Conservation (phyloP, 2,329 filamentous ascomycete genomes). For the Truncatella angustata region DNA sequence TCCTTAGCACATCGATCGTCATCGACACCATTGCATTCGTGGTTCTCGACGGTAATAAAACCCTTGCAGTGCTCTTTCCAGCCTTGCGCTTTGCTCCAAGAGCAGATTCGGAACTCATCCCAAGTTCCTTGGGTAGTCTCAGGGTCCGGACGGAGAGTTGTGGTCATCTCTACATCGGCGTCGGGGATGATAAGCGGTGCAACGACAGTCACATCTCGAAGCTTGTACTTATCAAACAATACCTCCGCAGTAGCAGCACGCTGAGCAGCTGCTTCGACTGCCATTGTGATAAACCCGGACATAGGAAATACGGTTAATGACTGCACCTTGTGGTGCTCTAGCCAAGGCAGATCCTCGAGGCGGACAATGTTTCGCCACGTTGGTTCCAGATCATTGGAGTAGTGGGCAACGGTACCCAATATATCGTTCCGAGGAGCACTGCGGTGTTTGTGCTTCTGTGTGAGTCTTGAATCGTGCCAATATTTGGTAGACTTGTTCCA, state of each 20-base stretch:
- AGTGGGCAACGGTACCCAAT: conserved; percentile 42
- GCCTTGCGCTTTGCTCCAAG: conserved; percentile 47
- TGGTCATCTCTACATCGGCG: conserved; percentile 48
- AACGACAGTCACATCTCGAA: conserved; percentile 45
- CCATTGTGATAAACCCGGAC: conserved; percentile 52
- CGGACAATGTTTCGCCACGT: conserved; percentile 48
- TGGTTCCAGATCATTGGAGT: conserved; percentile 43
- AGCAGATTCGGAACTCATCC: conserved; percentile 57
- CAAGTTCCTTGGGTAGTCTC: conserved; percentile 44
- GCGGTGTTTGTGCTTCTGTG: conserved; percentile 39
- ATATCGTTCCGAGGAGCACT: conserved; percentile 42
- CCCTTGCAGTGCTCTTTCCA: conserved; percentile 61
- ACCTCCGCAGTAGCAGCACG: conserved; percentile 23
- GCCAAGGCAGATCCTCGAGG: conserved; percentile 52
- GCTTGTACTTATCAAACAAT: conserved; percentile 40
- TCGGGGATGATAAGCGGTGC: conserved; percentile 47
- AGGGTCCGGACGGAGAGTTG: conserved; percentile 40
- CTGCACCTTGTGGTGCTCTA: conserved; percentile 58
- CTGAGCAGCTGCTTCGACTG: conserved; percentile 44
- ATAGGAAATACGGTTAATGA: conserved; percentile 55
- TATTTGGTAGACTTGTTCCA: conserved; percentile 46
- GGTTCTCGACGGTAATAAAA: conserved; percentile 40
- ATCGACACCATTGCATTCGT: conserved; percentile 39
- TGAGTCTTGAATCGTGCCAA: conserved; percentile 47
- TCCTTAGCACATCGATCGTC: conserved; percentile 28